Conservation (phyloP, 306 rosid species). For the Pyrus betulifolia region DNA sequence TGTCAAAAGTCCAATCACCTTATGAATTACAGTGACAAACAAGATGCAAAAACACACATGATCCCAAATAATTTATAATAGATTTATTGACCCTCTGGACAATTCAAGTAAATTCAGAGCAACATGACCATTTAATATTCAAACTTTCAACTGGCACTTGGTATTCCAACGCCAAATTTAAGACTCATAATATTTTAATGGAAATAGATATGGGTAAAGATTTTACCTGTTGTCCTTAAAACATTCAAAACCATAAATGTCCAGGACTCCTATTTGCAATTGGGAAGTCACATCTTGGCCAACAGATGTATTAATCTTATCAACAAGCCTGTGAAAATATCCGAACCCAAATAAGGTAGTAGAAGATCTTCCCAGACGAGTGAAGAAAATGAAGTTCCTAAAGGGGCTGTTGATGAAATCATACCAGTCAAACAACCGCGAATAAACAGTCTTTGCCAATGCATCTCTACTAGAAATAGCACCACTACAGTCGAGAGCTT, state of each 20-base stretch:
- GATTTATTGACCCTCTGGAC: neutral
- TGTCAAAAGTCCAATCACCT: neutral
- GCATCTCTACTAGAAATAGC: slow-evolving; percentile 88
- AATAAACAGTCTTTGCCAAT: slow-evolving; percentile 88
- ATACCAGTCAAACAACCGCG: slow-evolving; percentile 89
- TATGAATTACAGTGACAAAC: neutral
- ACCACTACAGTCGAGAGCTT: slow-evolving; percentile 88
- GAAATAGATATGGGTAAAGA: neutral
- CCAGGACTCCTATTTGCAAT: slow-evolving; percentile 84
- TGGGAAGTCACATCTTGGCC: slow-evolving; percentile 82
- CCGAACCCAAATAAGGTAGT: slow-evolving; percentile 4
- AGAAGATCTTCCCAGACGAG: slow-evolving; percentile 3
- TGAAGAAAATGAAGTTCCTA: neutral
- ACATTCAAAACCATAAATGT: slow-evolving; percentile 97
- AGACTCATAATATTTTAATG: neutral
- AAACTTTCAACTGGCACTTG: neutral
- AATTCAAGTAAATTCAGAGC: neutral
- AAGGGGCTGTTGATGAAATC: slow-evolving; percentile 16
- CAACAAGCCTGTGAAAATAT: slow-evolving; percentile 78
- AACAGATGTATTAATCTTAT: slow-evolving; percentile 79
- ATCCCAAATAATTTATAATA: neutral
- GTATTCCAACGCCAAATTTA: neutral
- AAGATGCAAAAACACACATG: neutral
- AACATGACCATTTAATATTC: neutral
- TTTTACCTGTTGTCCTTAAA: slow-evolving; percentile 86